Evolutionary conservation across 2,329 filamentous ascomycete genomes (phyloP).

Genomic region (Colletotrichum plurivorum): DNA sequence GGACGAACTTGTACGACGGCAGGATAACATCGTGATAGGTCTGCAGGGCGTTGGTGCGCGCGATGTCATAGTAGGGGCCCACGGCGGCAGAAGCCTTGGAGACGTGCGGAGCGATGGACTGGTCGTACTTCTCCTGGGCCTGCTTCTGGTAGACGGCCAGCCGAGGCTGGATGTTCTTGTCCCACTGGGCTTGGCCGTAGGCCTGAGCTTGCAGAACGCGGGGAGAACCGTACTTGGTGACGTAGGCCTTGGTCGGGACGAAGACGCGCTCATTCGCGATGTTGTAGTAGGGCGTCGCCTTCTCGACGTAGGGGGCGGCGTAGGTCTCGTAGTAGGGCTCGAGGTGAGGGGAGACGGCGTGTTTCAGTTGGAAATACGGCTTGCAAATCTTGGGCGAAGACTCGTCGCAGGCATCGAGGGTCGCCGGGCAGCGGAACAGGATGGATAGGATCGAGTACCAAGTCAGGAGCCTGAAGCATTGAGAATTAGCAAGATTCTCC

Average conservation of each 20-base stretch:
- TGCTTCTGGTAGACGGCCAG: slow-evolving; percentile 75
- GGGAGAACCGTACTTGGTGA: slow-evolving; percentile 82
- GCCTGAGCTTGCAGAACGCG: slow-evolving; percentile 76
- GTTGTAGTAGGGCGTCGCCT: slow-evolving; percentile 82
- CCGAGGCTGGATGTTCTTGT: slow-evolving; percentile 82
- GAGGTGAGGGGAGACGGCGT: slow-evolving; percentile 78
- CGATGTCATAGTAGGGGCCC: slow-evolving; percentile 80
- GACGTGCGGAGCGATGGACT: slow-evolving; percentile 81
- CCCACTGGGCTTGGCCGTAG: slow-evolving; percentile 82
- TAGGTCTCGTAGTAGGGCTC: slow-evolving; percentile 90
- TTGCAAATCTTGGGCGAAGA: slow-evolving; percentile 84
- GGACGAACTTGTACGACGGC: slow-evolving; percentile 80
- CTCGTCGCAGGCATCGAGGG: slow-evolving; percentile 76
- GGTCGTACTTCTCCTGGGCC: slow-evolving; percentile 76
- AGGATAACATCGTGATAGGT: slow-evolving; percentile 81
- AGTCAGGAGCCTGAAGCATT: slow-evolving; percentile 73
- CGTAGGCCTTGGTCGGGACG: slow-evolving; percentile 76
- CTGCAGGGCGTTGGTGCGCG: slow-evolving; percentile 73
- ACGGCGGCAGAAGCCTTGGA: slow-evolving; percentile 69
- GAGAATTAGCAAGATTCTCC: slow-evolving; percentile 11
- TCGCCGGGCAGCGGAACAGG: slow-evolving; percentile 85
- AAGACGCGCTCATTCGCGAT: slow-evolving; percentile 75
- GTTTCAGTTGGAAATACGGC: slow-evolving; percentile 80
- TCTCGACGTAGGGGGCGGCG: slow-evolving; percentile 84
- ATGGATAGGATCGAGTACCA: slow-evolving; percentile 91